phyloP scores from a whole-genome alignment of 805 yeast genomes.

The Metschnikowia vanudenii region DNA sequence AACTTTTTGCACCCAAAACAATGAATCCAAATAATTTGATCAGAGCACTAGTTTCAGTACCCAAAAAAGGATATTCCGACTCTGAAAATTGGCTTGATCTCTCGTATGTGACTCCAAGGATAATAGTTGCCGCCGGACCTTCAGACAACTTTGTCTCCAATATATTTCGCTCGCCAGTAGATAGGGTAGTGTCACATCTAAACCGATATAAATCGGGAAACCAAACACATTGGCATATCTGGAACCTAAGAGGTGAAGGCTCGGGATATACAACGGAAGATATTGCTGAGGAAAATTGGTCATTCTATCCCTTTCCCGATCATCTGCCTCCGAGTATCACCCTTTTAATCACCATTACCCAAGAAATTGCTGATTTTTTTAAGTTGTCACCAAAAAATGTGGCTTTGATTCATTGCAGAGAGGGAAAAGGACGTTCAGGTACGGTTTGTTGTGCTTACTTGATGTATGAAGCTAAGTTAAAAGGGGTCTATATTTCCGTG shows the following conservation, averaged over 20 bases:
- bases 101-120: slow-evolving; percentile 59
- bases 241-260: slow-evolving; percentile 68
- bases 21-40: slow-evolving; percentile 16
- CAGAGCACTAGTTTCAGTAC: slow-evolving; percentile 23
- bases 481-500: slow-evolving; percentile 23
- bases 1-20: slow-evolving; percentile 15
- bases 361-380: slow-evolving; percentile 47
- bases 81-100: slow-evolving; percentile 50
- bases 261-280: slow-evolving; percentile 25
- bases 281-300: slow-evolving; percentile 12
- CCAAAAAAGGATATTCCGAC: slow-evolving; percentile 24
- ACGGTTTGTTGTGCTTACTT: slow-evolving; percentile 68
- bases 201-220: slow-evolving; percentile 43
- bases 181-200: slow-evolving; percentile 45
- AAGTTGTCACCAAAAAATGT: slow-evolving; percentile 37
- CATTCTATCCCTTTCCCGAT: slow-evolving; percentile 62
- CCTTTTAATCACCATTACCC: slow-evolving; percentile 44
- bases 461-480: slow-evolving; percentile 40
- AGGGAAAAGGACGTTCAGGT: slow-evolving; percentile 93
- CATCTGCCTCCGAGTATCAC: slow-evolving; percentile 72
- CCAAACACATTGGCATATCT: slow-evolving; percentile 63
- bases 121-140: slow-evolving; percentile 80
- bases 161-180: slow-evolving; percentile 48
- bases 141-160: slow-evolving; percentile 42
- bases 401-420: slow-evolving; percentile 80